Evolutionary conservation across 495 filamentous ascomycete genomes (phyloP).

Genomic region (Aspergillus diversus): DNA sequence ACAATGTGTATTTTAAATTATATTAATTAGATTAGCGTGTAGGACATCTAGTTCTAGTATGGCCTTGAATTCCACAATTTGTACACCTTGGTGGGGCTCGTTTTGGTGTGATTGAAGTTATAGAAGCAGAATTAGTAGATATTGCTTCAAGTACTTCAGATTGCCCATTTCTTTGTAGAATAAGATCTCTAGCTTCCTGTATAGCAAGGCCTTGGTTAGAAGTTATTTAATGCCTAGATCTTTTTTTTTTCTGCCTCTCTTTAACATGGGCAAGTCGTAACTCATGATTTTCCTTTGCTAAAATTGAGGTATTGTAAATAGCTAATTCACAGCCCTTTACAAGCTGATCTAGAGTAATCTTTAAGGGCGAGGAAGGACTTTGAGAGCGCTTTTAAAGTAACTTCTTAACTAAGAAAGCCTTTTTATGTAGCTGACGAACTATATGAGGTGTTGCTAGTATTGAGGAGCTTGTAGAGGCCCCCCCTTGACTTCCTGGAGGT

Average conservation of each 20-base stretch:
- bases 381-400: neutral
- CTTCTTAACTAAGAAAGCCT: slow-evolving; percentile 4
- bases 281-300: neutral
- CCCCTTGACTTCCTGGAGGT: no score
- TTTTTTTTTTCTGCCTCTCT: neutral
- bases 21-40: no score
- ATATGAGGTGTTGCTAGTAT: slow-evolving; percentile 8
- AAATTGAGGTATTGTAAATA: neutral
- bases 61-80: neutral
- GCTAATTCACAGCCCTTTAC: slow-evolving; percentile 9
- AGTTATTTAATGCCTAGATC: neutral
- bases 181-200: neutral
- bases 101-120: no score
- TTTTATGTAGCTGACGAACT: slow-evolving; percentile 2
- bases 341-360: neutral
- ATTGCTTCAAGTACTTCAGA: no score
- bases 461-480: neutral
- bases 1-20: no score
- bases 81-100: neutral
- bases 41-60: slow-evolving; percentile 1
- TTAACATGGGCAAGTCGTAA: neutral
- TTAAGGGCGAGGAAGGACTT: neutral
- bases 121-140: no score
- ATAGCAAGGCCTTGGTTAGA: neutral
- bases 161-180: neutral